Conservation (phyloP, 257 asterid species). For the Cruciata laevipes region DNA sequence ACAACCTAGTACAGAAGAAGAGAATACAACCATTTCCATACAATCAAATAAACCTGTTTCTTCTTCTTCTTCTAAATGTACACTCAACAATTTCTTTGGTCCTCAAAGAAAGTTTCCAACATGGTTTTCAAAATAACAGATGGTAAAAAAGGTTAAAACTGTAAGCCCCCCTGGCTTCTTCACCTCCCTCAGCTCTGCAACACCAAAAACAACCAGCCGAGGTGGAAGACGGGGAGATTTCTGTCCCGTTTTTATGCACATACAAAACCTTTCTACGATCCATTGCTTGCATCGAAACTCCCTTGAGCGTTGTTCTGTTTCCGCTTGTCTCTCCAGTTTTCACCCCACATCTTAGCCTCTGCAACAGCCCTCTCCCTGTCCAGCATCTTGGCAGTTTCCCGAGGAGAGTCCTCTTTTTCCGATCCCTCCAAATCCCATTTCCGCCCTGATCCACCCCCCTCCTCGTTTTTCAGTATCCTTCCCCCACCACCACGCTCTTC, state of each 20-base stretch:
- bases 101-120: background rate
- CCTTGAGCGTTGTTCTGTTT: conserved; percentile 59
- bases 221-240: conserved; percentile 13
- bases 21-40: background rate
- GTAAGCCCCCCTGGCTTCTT: conserved; percentile 10
- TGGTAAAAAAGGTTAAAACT: background rate
- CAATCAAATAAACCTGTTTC: background rate
- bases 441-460: conserved; percentile 63
- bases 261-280: conserved; percentile 16
- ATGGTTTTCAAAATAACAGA: background rate
- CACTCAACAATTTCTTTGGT: background rate
- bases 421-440: conserved; percentile 76
- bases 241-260: background rate
- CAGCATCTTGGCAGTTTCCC: conserved; percentile 56
- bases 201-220: conserved; percentile 9
- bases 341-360: conserved; percentile 99
- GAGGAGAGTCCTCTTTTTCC: conserved; percentile 77
- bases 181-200: conserved; percentile 19
- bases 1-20: background rate
- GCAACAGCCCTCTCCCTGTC: conserved; percentile 96
- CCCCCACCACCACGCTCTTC: conserved; percentile 57
- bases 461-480: conserved; percentile 57
- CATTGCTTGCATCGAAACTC: conserved; percentile 52
- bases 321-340: conserved; percentile 81
- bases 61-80: conserved; percentile 1